Base-by-base conservation (phyloP, 805 yeast genomes). In the Candida railenensis region DNA sequence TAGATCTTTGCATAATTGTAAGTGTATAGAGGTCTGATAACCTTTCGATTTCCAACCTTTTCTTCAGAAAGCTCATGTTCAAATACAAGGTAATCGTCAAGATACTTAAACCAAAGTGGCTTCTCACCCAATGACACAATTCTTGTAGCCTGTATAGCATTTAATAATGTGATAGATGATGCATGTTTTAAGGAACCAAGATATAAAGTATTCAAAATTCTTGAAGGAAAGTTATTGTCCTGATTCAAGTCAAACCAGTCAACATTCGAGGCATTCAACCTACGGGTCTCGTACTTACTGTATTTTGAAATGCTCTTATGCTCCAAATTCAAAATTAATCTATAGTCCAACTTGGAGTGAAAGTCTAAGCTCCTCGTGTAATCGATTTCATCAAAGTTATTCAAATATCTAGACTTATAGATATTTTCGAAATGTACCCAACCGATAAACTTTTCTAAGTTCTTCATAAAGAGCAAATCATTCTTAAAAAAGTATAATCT, bases 181-280 rank as follows among this genome's bases (percentile, higher is more conserved):
- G 73, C 71, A 52, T 67, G 73, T 40, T 53, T 52, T 34, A 60
- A 52, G 1, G 71, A 63, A 0, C 74, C 73, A 43, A 69, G 53
- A 42, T 55, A 66, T 14, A 66, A 49, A 38, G 57, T 56, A n/a
- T 58, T 55, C 20, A 58, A 48, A 8, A 68, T 58, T 42, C 54
- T 60, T 12, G 68, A 59, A 1, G 75, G 75, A 48, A 68, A 65
- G 48, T 70, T 69, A 49, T 66, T 63, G 45, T 69, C 73, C 42
- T 45, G 43, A 19, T 48, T 52, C 12, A 50, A 47, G 22, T 61
- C 49, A 46, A 70, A 70, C 75, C 75, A 70, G 51, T 70, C 74
- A 43, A 46, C 52, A 19, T 33, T 0, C 45, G 22, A 9, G 44
- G 48, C 16, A 20, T 44, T 43, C 8, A 43, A 14, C 11, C 30